Base-by-base conservation (phyloP, 2,329 filamentous ascomycete genomes). In the Pyrenochaeta sp. region DNA sequence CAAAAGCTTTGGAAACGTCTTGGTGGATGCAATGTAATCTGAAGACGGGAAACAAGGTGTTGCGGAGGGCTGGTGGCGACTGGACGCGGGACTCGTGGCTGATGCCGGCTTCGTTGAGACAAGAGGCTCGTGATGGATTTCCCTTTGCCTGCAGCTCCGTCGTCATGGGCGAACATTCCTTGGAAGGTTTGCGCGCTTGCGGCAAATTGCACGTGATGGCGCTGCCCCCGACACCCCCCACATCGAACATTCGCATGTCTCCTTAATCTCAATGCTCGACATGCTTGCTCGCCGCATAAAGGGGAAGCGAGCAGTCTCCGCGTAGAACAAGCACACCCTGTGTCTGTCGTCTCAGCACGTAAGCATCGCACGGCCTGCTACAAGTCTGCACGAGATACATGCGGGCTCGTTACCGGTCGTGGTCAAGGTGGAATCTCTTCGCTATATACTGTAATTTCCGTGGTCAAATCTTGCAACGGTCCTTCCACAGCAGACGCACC, bases 61-160 rank as follows among this genome's bases (percentile, higher is more conserved):
- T 37, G 52, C 31, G 49, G 46, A 45, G 42, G 52, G 40, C 35
- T 29, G 47, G 50, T 33, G 42, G 45, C 30, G 50, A 37, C 30
- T 58, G 47, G 59, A 45, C 41, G 32, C 17, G 14, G 43, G 21
- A 40, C 37, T 30, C 33, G 40, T 48, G 50, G 46, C 49, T 45
- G 56, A 57, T 54, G 54, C 54, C 46, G 48, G 48, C 49, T 50
- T 52, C 43, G 49, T 48, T 37, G 59, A 53, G 58, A 49, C 47
- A 54, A 58, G 62, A 60, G 58, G 57, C 64, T 67, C 58, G 63
- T 66, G 63, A 67, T 64, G 58, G 43, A 54, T 49, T 54, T 55
- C 45, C 54, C 56, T 60, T 15, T 50, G n/a, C 52, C 54, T 54
- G 50, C 35, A 53, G 57, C 49, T 63, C 55, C 60, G 57, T 68